Evolutionary conservation across 257 asterid genomes (phyloP).

Genomic region (Nicotiana otophora): DNA sequence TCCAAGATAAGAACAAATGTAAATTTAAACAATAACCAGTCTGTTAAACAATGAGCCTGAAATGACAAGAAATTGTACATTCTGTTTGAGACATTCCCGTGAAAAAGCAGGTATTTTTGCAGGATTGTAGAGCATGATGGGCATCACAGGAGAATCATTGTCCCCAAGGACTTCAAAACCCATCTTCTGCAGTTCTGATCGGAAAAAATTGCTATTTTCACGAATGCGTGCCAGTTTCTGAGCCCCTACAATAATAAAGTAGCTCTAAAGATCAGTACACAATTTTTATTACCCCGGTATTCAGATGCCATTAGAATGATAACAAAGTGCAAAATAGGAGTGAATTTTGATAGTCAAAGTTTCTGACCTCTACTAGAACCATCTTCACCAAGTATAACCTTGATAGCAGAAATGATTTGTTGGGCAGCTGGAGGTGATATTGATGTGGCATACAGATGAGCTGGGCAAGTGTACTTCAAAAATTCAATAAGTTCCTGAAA

Average conservation of each 20-base stretch:
- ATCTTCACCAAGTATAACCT: constrained; percentile 95
- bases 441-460: constrained; percentile 95
- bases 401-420: constrained; percentile 83
- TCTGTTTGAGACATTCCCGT: constrained; percentile 84
- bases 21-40: neutral
- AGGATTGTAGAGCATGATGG: constrained; percentile 95
- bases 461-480: constrained; percentile 86
- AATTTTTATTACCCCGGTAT: neutral
- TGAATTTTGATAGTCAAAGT: neutral
- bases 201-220: constrained; percentile 88
- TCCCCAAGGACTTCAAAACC: constrained; percentile 98
- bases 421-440: constrained; percentile 95
- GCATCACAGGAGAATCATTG: constrained; percentile 98
- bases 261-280: neutral
- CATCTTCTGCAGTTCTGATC: constrained; percentile 91
- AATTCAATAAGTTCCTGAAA: constrained; percentile 79
- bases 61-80: constrained; percentile 36
- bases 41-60: neutral
- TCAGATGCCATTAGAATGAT: neutral
- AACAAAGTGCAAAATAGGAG: neutral
- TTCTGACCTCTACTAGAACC: constrained; percentile 88
- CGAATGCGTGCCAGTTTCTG: constrained; percentile 84
- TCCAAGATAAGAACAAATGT: neutral
- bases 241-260: constrained; percentile 55
- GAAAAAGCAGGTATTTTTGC: constrained; percentile 97